Evolutionary conservation across 1,139 yeast species (phyloP).

Genomic region (Magnusiomyces sp.): DNA sequence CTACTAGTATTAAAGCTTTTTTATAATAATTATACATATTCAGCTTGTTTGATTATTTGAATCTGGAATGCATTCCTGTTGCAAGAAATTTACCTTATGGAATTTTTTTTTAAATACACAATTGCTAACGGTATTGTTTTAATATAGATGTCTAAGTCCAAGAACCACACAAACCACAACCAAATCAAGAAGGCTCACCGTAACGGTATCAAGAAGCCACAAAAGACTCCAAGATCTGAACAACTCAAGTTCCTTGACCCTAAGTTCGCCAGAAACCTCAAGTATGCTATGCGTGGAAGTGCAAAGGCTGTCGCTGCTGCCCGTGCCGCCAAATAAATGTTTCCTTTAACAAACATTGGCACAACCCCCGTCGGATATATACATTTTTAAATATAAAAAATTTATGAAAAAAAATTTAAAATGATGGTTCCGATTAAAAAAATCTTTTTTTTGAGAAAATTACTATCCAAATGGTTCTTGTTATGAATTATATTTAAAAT

Average conservation of each 20-base stretch:
- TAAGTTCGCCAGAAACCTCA: conserved; percentile 99
- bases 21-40: too few relatives aligned
- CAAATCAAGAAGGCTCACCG: conserved; percentile 99
- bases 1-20: too few relatives aligned
- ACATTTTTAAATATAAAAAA: conserved; percentile 1
- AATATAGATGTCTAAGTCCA: conserved; percentile 36
- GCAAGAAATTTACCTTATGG: not conserved
- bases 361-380: not conserved
- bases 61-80: too few relatives aligned
- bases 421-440: too few relatives aligned
- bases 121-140: not conserved
- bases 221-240: conserved; percentile 86
- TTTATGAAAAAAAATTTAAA: not conserved
- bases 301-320: conserved; percentile 8
- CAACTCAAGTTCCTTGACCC: conserved; percentile 98
- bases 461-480: too few relatives aligned
- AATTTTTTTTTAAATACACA: not conserved
- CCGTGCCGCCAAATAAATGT: not conserved
- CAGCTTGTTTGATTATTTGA: too few relatives aligned
- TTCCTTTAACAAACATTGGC: too few relatives aligned
- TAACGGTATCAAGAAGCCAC: conserved; percentile 99
- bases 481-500: too few relatives aligned
- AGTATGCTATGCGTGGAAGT: conserved; percentile 27
- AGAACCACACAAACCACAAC: conserved; percentile 99
- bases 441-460: too few relatives aligned